Evolutionary conservation across 2,329 filamentous ascomycete species (phyloP), one percentile per base, ranked within the genome.

Genomic region (Metarhizium robertsii): DNA sequence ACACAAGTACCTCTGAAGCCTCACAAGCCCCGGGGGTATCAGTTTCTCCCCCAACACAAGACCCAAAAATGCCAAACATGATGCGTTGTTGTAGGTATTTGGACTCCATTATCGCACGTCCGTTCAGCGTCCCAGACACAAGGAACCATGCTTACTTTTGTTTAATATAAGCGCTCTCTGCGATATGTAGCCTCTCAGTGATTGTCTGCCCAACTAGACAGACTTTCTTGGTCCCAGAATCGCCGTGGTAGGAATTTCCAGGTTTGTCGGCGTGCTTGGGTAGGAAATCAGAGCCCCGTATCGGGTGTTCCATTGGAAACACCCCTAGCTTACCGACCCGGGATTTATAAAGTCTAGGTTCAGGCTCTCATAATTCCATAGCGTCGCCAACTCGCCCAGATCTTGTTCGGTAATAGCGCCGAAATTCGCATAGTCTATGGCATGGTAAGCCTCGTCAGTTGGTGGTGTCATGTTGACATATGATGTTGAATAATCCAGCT

Each of bases 311-410:
- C 38, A 40, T 1, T 14, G 4, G 4, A n/a, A 5, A 13, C 38
- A 11, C 13, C 11, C 14, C 18, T 30, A 54, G 4, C 20, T 34
- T 8, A 18, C 30, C n/a, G 52, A 54, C n/a, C 42, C 56, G 2
- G 59, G 55, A n/a, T 56, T 57, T 34, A 68, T 62, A 20, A 70
- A 70, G 50, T 62, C 58, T 42, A 70, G 61, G 50, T 70, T 65
- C 47, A 71, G 58, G 25, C 64, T 66, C 56, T 68, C 63, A 43
- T 69, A 69, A 49, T 71, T 64, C 69, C 68, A 71, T 25, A 70
- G 53, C 6, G 58, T 60, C 4, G 67, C 67, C 54, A 71, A 52
- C 6, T 69, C 64, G 11, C 68, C 68, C 29, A 71, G 60, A n/a
- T 69, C 66, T 20, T 63, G 60, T n/a, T 68, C 65, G 2, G 66